A percentile compares a stretch with the other conserved stretches of the same genome.
Conservation (phyloP, 164 flowering plant species). For the Protea cynaroides region DNA sequence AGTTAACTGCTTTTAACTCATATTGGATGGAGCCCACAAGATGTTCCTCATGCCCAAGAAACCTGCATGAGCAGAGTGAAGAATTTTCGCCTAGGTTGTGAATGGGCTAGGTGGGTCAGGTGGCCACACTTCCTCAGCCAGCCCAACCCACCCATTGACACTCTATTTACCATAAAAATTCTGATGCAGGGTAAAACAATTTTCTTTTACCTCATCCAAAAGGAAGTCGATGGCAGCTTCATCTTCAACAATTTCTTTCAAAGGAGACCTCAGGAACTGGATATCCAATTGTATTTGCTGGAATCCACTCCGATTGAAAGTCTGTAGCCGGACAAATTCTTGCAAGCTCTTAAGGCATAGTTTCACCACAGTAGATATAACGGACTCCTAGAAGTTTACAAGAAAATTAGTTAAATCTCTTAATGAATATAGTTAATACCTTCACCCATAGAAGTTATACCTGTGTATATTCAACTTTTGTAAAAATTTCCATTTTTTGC, state of each 20-base stretch:
- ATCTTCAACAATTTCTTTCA: slow-evolving; percentile 76
- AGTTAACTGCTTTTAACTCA: too few species aligned
- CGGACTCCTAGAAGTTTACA: slow-evolving; percentile 64
- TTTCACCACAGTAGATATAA: slow-evolving; percentile 62
- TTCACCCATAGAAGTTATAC: slow-evolving; percentile 23
- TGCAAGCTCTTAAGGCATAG: slow-evolving; percentile 90
- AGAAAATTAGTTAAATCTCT: slow-evolving; percentile 9
- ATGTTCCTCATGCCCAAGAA: too few species aligned
- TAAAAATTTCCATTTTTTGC: slow-evolving; percentile 95
- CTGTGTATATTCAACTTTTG: slow-evolving; percentile 91
- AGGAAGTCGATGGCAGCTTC: slow-evolving; percentile 87
- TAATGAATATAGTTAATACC: neutral
- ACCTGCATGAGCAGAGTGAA: too few species aligned
- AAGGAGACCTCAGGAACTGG: slow-evolving; percentile 68
- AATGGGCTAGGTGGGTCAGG: too few species aligned
- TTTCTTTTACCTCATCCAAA: slow-evolving; percentile 73
- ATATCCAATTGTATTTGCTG: slow-evolving; percentile 97
- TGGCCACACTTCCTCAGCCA: too few species aligned
- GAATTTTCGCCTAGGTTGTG: too few species aligned
- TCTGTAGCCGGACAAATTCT: slow-evolving; percentile 88
- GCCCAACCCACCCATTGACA: too few species aligned
- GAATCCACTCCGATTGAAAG: slow-evolving; percentile 93
- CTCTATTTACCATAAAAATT: neutral
- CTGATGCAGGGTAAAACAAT: neutral
- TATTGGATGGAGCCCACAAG: too few species aligned